Conservation (phyloP, 148 eudicot genomes). For the Rhododendron ferrugineum region DNA sequence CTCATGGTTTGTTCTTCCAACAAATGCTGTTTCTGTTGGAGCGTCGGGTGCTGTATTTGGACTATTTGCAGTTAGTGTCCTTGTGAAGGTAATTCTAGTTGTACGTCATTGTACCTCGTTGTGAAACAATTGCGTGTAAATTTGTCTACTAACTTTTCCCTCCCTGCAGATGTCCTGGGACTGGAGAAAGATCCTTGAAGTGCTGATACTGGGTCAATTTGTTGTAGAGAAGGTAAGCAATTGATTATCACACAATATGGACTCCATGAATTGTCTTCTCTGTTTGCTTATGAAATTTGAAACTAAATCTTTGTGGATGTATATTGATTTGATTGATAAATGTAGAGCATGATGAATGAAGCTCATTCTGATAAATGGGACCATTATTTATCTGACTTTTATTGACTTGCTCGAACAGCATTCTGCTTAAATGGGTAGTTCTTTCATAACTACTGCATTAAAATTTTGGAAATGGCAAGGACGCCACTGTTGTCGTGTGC, state of each 20-base stretch:
- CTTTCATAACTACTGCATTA: background rate
- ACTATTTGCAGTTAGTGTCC: constrained; percentile 93
- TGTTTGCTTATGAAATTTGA: background rate
- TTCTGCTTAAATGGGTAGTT: background rate
- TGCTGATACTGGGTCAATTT: constrained; percentile 94
- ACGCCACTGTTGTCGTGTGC: background rate
- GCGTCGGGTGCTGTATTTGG: constrained; percentile 98
- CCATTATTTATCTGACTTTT: background rate
- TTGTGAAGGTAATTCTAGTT: constrained; percentile 61
- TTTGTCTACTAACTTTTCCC: constrained; percentile 10
- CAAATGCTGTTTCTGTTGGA: constrained; percentile 96
- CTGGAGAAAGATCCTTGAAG: constrained; percentile 99
- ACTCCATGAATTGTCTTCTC: background rate
- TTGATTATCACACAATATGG: background rate
- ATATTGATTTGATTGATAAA: background rate
- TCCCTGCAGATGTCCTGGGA: constrained; percentile 87
- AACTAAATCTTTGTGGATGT: background rate
- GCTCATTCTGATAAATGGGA: background rate
- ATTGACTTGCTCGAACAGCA: background rate
- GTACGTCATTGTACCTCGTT: background rate
- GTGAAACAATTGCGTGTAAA: background rate
- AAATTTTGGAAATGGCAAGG: background rate
- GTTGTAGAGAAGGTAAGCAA: constrained; percentile 74
- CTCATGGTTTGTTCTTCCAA: constrained; percentile 88
- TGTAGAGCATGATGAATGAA: background rate